Base-by-base conservation (phyloP, 768 basidiomycete genomes). In the Dentipellis fragilis region DNA sequence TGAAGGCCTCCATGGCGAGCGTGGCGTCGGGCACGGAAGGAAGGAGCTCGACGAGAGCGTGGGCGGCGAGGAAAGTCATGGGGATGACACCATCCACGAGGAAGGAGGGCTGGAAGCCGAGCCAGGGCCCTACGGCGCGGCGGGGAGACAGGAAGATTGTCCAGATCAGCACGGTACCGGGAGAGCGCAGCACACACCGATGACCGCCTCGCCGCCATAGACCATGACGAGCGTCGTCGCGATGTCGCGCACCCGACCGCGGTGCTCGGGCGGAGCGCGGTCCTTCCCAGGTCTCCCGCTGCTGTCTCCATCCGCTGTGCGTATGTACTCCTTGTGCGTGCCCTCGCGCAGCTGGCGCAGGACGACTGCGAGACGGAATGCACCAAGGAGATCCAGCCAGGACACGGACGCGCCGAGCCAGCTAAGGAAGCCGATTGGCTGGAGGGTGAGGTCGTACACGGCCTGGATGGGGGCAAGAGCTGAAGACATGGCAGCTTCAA, bases 161-260 rank as follows among this genome's bases (percentile, higher is more conserved):
- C 19, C 38, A 22, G 51, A 29, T 54, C 17, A 51, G n/a, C 8
- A 36, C 17, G 16, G 7, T 12, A 22, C 7, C 23, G 34, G 19
- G 23, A 54, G 22, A 9, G 10, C 9, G 12, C 39, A 36, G 40
- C 11, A 56, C 59, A 52, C 37, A 62, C 60, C 59, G 29, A 62
- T 39, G 34, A 62, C 17, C 5, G 59, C 59, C 38, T 62, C 60
- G 10, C 60, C 60, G 57, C 59, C 59, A 17, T 57, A 62, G n/a
- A 62, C 60, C 54, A 62, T 57, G 11, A 62, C 4, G 42, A 62
- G 59, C 52, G 14, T 53, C 17, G 60, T 48, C 29, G 54, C 56
- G 38, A 57, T 34, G 48, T 62, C 54, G 36, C 60, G 60, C 35
- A 52, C 59, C 34, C 56, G 48, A 3, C 38, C 52, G 40, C 37